phyloP scores from a whole-genome alignment of 2,329 filamentous ascomycete genomes.

The Fusarium sp. region DNA sequence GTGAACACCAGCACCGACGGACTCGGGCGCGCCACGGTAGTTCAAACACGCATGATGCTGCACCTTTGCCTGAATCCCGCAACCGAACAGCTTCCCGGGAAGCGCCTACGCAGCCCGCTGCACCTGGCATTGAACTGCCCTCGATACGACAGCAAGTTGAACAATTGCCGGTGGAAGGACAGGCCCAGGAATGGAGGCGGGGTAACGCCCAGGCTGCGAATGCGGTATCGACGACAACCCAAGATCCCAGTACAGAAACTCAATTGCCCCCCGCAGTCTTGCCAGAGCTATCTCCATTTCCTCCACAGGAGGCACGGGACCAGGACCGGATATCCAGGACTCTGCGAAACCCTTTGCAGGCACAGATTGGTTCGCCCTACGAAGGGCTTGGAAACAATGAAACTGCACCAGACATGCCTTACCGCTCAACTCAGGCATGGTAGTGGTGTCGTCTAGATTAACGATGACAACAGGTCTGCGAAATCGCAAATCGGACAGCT shows the following conservation, averaged over 20 bases:
- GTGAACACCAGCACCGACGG: slow-evolving; percentile 47
- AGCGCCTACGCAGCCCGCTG: slow-evolving; percentile 2
- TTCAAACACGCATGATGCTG: slow-evolving; percentile 13
- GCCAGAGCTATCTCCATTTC: slow-evolving; percentile 30
- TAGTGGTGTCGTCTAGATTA: slow-evolving; percentile 3
- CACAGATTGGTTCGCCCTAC: not conserved
- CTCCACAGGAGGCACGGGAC: slow-evolving; percentile 1
- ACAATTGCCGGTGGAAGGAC: slow-evolving; percentile 10
- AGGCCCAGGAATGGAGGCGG: slow-evolving; percentile 10
- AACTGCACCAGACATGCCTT: slow-evolving; percentile 13
- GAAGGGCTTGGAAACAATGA: slow-evolving; percentile 11
- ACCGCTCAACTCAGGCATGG: slow-evolving; percentile 32
- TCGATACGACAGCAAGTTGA: slow-evolving; percentile 20
- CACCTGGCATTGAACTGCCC: slow-evolving; percentile 3
- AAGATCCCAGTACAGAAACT: slow-evolving; percentile 1
- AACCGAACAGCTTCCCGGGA: slow-evolving; percentile 4
- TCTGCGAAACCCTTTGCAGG: slow-evolving; percentile 30
- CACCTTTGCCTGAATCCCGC: slow-evolving; percentile 5
- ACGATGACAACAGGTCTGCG: not conserved
- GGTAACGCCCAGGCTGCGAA: slow-evolving; percentile 1
- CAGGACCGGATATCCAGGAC: slow-evolving; percentile 8
- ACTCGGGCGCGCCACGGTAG: slow-evolving; percentile 45
- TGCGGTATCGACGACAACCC: not conserved
- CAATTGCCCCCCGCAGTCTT: slow-evolving; percentile 24
- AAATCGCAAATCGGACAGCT: not conserved